phyloP scores from a whole-genome alignment of 257 asterid species.

The Solanum habrochaites region DNA sequence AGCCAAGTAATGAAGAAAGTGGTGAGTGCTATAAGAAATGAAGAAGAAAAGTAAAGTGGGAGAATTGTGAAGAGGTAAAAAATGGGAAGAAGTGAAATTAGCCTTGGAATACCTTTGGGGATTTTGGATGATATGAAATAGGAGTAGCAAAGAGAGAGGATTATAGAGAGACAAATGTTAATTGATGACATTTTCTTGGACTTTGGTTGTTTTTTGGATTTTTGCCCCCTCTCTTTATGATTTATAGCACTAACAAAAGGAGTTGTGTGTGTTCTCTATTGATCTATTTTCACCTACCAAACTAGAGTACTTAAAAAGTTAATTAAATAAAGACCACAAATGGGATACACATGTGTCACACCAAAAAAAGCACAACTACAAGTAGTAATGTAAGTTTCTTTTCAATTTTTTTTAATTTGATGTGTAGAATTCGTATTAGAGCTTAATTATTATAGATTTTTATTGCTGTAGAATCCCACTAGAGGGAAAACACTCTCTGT shows the following conservation, averaged over 20 bases:
- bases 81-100: conserved; percentile 12
- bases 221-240: not conserved
- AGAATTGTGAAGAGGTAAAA: conserved; percentile 2
- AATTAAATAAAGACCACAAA: not conserved
- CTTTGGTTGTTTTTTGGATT: not conserved
- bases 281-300: not conserved
- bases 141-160: conserved; percentile 21
- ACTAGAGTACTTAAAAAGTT: not conserved
- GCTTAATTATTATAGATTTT: fast-evolving
- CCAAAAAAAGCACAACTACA: not conserved
- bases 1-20: conserved; percentile 59
- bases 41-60: conserved; percentile 33
- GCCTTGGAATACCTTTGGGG: conserved; percentile 14
- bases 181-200: not conserved
- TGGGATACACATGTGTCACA: not conserved
- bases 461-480: fast-evolving
- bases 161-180: conserved; percentile 31
- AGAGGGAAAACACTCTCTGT: fast-evolving
- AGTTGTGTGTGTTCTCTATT: not conserved
- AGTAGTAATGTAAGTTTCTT: too few species aligned
- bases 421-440: fast-evolving
- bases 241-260: not conserved
- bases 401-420: too few species aligned
- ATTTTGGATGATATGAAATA: conserved; percentile 27
- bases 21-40: conserved; percentile 10